phyloP scores from a whole-genome alignment of 2,329 filamentous ascomycete species.

The Aspergillus sp. region DNA sequence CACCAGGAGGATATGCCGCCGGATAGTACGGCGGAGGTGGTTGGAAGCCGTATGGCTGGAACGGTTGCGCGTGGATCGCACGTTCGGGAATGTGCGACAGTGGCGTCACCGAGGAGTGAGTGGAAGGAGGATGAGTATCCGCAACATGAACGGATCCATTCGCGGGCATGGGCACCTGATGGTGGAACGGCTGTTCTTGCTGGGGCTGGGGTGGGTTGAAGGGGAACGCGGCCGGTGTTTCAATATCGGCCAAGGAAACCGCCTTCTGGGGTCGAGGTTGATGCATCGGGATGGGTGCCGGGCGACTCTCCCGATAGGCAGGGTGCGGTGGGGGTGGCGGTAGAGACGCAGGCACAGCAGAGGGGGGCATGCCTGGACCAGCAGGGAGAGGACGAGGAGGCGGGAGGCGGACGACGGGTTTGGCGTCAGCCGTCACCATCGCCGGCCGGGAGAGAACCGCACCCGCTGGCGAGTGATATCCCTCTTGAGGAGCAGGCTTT shows the following conservation, averaged over 20 bases:
- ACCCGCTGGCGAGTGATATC: conserved; percentile 75
- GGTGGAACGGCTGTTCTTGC: conserved; percentile 85
- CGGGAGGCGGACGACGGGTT: conserved; percentile 81
- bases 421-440: conserved; percentile 58
- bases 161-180: conserved; percentile 82
- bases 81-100: conserved; percentile 90
- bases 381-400: conserved; percentile 48
- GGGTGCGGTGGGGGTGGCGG: conserved; percentile 56
- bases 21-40: conserved; percentile 58
- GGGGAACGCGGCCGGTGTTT: conserved; percentile 68
- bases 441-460: conserved; percentile 71
- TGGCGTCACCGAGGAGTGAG: conserved; percentile 70
- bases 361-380: conserved; percentile 12
- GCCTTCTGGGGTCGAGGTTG: conserved; percentile 94
- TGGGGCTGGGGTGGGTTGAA: conserved; percentile 62
- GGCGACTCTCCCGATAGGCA: conserved; percentile 60
- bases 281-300: conserved; percentile 72
- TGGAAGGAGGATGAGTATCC: conserved; percentile 54
- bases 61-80: conserved; percentile 84
- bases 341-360: conserved; percentile 31
- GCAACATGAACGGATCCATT: conserved; percentile 55
- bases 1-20: conserved; percentile 57
- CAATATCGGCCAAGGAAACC: conserved; percentile 89
- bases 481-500: conserved; percentile 67
- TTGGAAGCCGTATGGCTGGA: conserved; percentile 72